phyloP scores from a whole-genome alignment of 139 green algal genomes.

The Micractinium conductrix region DNA sequence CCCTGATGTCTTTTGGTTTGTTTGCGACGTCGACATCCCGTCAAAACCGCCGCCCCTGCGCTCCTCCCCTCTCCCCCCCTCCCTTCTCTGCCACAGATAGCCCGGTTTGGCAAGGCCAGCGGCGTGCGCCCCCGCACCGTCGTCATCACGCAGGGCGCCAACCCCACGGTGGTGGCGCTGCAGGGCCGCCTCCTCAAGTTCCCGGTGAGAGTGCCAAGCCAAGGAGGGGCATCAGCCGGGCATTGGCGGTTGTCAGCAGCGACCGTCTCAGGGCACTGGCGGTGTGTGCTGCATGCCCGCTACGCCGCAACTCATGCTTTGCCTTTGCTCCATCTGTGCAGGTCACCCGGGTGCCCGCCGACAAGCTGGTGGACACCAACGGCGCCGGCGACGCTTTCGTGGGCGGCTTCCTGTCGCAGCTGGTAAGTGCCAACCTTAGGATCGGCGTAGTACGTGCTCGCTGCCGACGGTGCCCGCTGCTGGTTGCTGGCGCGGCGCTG shows the following conservation, averaged over 20 bases:
- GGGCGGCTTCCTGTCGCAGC: slow-evolving; percentile 97
- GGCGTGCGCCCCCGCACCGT: slow-evolving; percentile 79
- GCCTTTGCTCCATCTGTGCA: background rate
- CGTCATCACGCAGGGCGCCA: slow-evolving; percentile 94
- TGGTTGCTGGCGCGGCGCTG: too few relatives aligned
- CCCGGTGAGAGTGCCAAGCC: slow-evolving; percentile 27
- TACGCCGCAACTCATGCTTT: background rate
- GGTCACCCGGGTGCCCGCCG: slow-evolving; percentile 77
- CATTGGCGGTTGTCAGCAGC: background rate
- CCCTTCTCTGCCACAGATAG: slow-evolving; percentile 60
- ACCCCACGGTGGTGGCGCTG: slow-evolving; percentile 88
- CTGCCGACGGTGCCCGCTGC: too few relatives aligned
- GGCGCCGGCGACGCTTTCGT: slow-evolving; percentile 96
- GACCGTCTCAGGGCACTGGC: too few relatives aligned
- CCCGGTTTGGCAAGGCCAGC: slow-evolving; percentile 84
- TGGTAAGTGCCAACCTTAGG: too few relatives aligned
- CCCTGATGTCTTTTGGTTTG: too few relatives aligned
- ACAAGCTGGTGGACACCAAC: slow-evolving; percentile 98
- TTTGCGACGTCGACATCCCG: too few relatives aligned
- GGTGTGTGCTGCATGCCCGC: background rate
- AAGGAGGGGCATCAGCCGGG: background rate
- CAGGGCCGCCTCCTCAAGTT: slow-evolving; percentile 68
- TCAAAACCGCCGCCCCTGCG: background rate
- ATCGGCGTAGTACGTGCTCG: too few relatives aligned
- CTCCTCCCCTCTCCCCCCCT: background rate